A percentile compares a stretch with the other conserved stretches of the same genome.
phyloP scores from a whole-genome alignment of 2,329 filamentous ascomycete genomes.

The Mariannaea elegans region DNA sequence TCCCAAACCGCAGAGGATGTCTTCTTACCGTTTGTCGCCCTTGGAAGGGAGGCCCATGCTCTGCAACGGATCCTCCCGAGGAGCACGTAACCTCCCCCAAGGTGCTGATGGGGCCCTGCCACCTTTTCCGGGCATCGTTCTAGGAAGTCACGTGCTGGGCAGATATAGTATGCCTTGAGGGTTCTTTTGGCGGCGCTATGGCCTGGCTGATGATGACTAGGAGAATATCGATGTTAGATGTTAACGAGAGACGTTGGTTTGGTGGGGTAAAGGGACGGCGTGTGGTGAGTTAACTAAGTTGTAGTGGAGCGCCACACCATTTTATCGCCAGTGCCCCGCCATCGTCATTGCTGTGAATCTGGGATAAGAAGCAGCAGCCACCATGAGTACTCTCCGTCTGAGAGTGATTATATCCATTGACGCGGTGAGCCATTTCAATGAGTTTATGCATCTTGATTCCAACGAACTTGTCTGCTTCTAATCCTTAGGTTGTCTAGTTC shows the following conservation, averaged over 20 bases:
- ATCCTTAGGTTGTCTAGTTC: too few species aligned
- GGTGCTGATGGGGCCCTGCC: constrained; percentile 57
- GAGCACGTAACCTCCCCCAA: constrained; percentile 78
- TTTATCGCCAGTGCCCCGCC: background rate
- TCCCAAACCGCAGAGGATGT: background rate
- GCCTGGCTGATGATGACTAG: constrained; percentile 1
- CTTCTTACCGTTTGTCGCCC: constrained; percentile 79
- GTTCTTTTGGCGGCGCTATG: background rate
- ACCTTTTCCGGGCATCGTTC: constrained; percentile 43
- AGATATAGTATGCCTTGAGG: background rate
- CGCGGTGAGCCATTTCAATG: too few species aligned
- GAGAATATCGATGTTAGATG: constrained; percentile 8
- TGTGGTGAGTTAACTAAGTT: too few species aligned
- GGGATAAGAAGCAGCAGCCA: background rate
- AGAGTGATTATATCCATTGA: too few species aligned
- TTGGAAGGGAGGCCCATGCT: constrained; percentile 88
- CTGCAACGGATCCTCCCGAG: constrained; percentile 80
- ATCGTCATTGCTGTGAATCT: background rate
- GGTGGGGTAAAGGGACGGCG: constrained; percentile 14
- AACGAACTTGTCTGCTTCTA: too few species aligned
- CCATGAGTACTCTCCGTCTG: background rate
- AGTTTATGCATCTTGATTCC: too few species aligned
- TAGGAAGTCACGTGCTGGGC: background rate
- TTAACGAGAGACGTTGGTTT: constrained; percentile 10
- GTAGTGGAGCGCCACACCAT: background rate